Percentiles rank a stretch among this genome's conserved stretches.
These are phyloP conservation scores for Crucibulum parvulum DNA, from an alignment of 1,284 basidiomycete genomes.

Conservation along the genomic window DNA sequence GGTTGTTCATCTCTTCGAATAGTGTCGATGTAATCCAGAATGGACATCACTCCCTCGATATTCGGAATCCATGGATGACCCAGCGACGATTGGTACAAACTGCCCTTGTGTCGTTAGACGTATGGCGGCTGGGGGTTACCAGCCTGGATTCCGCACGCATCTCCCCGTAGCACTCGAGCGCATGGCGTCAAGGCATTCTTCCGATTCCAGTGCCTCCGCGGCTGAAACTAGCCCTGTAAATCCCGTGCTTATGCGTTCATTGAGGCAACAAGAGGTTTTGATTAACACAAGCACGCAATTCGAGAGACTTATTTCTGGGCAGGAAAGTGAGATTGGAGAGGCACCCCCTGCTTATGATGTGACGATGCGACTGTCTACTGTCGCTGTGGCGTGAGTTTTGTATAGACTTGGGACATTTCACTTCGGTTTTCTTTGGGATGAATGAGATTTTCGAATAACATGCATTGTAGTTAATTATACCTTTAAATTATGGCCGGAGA, in stretches of 20 bases:
- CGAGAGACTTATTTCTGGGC: constrained; percentile 54
- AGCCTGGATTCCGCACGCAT: constrained; percentile 3
- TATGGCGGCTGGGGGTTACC: constrained; percentile 5
- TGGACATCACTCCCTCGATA: constrained; percentile 81
- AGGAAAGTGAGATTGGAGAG: constrained; percentile 53
- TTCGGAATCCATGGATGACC: constrained; percentile 49
- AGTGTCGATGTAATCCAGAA: constrained; percentile 84
- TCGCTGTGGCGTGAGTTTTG: neutral
- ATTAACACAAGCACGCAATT: constrained; percentile 51
- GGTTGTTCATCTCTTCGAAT: constrained; percentile 4
- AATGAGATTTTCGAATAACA: too few relatives aligned
- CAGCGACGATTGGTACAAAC: constrained; percentile 33
- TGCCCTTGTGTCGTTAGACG: constrained; percentile 51
- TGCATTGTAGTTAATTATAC: too few relatives aligned
- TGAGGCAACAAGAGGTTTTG: constrained; percentile 31
- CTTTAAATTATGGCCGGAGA: too few relatives aligned
- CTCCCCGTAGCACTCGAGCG: constrained; percentile 29
- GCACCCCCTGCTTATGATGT: constrained; percentile 52
- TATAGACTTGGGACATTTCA: constrained; percentile 1
- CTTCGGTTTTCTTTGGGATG: neutral
- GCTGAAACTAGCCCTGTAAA: constrained; percentile 38
- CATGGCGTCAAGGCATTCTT: constrained; percentile 36
- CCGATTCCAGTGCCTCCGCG: constrained; percentile 40
- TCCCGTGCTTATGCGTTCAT: constrained; percentile 30
- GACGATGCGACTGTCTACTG: constrained; percentile 6